Conservation (phyloP, 768 basidiomycete species). For the Tylopilus sp. region DNA sequence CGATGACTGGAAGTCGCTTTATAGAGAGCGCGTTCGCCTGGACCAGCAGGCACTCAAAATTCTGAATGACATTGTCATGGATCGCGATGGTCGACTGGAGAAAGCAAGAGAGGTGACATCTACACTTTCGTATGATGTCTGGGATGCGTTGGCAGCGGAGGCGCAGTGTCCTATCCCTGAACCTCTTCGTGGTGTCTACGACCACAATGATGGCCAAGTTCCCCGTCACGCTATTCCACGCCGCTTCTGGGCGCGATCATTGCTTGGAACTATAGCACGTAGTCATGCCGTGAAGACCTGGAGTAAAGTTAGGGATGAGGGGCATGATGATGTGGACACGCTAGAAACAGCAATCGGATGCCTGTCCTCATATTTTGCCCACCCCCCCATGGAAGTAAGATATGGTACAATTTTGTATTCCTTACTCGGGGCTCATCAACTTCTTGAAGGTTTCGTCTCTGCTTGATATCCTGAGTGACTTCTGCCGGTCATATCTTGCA, state of each 20-base stretch:
- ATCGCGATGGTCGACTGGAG: conserved; percentile 37
- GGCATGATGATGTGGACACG: conserved; percentile 14
- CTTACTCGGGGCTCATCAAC: background rate
- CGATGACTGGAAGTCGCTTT: conserved; percentile 47
- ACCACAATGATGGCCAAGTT: conserved; percentile 6
- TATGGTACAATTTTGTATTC: background rate
- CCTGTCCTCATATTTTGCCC: conserved; percentile 52
- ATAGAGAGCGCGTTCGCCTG: conserved; percentile 40
- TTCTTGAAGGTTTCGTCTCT: conserved; percentile 36
- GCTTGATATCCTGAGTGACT: conserved; percentile 38
- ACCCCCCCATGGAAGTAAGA: conserved; percentile 41
- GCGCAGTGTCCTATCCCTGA: conserved; percentile 34
- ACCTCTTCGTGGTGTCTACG: conserved; percentile 21
- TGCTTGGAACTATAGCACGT: conserved; percentile 45
- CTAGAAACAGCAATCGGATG: conserved; percentile 48
- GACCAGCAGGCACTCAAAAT: conserved; percentile 41
- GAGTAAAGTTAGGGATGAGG: conserved; percentile 20
- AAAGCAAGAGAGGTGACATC: conserved; percentile 38
- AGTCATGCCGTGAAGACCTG: conserved; percentile 40
- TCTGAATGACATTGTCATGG: conserved; percentile 40
- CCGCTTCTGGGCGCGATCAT: conserved; percentile 48
- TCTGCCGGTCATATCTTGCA: conserved; percentile 40
- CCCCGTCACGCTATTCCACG: conserved; percentile 37
- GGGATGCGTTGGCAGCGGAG: conserved; percentile 49
- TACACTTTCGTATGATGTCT: conserved; percentile 50